These are phyloP conservation scores for Monascus purpureus DNA, from an alignment of 495 filamentous ascomycete genomes.

Conservation along the genomic window DNA sequence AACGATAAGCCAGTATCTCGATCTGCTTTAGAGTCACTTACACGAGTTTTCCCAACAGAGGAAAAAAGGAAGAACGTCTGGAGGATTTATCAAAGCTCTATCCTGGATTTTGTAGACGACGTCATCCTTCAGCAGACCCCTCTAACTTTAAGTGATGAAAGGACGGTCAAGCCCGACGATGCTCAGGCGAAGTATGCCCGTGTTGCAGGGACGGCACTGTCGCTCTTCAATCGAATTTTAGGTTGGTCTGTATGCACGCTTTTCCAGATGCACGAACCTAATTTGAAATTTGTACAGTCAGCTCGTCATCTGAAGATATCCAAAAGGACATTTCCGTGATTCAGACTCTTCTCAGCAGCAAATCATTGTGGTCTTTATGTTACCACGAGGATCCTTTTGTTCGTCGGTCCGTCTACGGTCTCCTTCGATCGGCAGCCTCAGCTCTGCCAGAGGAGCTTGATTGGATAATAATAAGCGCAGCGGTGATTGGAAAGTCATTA, in stretches of 20 bases:
- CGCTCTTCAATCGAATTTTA: constrained; percentile 32
- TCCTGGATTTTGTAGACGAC: constrained; percentile 67
- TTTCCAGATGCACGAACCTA: background rate
- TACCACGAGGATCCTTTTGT: constrained; percentile 54
- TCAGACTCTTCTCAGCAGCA: constrained; percentile 45
- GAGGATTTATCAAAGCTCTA: constrained; percentile 57
- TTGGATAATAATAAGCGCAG: constrained; percentile 47
- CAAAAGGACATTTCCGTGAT: constrained; percentile 32
- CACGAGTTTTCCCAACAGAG: constrained; percentile 56
- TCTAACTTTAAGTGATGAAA: constrained; percentile 74
- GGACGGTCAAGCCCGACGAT: constrained; percentile 72
- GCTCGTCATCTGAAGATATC: constrained; percentile 33
- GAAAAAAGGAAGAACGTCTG: constrained; percentile 66
- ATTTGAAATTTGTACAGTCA: constrained; percentile 16
- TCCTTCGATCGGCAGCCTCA: constrained; percentile 47
- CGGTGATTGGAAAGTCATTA: constrained; percentile 55
- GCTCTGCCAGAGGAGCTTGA: constrained; percentile 45
- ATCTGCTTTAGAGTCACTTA: constrained; percentile 60
- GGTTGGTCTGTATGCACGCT: constrained; percentile 14
- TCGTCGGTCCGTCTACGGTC: constrained; percentile 51
- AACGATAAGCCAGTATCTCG: constrained; percentile 59
- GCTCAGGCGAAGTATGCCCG: constrained; percentile 69
- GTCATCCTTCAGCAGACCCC: constrained; percentile 63
- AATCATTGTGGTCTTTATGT: constrained; percentile 64
- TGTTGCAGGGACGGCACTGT: constrained; percentile 48